Percentiles rank a stretch among this genome's conserved stretches.
These are phyloP conservation scores for Gonapodya sp. DNA, from an alignment of 192 early-diverging fungal species.

Conservation along the genomic window DNA sequence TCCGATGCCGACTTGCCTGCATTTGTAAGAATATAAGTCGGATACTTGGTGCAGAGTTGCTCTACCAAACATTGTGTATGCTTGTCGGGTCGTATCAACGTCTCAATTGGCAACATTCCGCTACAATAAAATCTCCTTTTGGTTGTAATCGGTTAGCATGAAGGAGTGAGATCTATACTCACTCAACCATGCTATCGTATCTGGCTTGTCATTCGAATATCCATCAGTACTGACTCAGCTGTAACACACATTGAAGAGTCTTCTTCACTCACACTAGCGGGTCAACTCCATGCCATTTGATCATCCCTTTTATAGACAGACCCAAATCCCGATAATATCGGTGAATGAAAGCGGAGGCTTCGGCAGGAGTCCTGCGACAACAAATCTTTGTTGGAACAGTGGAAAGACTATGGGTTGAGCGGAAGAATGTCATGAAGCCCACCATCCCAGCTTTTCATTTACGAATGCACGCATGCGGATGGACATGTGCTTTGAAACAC, in stretches of 20 bases:
- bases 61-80: not conserved
- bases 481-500: not conserved
- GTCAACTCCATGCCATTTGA: not conserved
- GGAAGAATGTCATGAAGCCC: too few relatives aligned
- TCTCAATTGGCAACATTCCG: not conserved
- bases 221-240: too few relatives aligned
- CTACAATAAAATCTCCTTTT: not conserved
- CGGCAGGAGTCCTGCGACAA: not conserved
- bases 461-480: not conserved
- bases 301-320: not conserved
- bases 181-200: not conserved
- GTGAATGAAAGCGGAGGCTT: not conserved
- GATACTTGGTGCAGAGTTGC: not conserved
- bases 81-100: not conserved
- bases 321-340: not conserved
- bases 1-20: not conserved
- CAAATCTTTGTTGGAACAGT: not conserved
- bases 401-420: too few relatives aligned
- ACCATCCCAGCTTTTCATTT: not conserved
- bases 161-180: not conserved
- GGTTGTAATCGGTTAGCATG: too few relatives aligned
- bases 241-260: too few relatives aligned
- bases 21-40: not conserved
- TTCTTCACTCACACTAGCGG: not conserved
- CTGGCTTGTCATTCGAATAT: not conserved